phyloP scores from a whole-genome alignment of 2,329 filamentous ascomycete species.

The Rutstroemia sydowiana region DNA sequence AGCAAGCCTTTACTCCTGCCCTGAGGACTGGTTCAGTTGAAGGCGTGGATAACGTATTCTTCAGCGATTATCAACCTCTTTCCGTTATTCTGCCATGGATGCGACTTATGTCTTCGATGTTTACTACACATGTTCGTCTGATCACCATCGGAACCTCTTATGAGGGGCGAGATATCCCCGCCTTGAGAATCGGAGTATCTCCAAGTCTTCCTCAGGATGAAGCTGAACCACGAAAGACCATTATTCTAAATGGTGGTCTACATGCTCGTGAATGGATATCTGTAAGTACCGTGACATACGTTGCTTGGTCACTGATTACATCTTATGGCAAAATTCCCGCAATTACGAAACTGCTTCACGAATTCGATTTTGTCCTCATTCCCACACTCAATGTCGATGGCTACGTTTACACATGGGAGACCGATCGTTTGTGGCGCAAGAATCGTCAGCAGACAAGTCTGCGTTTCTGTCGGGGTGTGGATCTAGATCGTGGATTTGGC shows the following conservation, averaged over 20 bases:
- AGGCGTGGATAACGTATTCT: conserved; percentile 69
- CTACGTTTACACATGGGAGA: conserved; percentile 88
- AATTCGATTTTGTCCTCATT: conserved; percentile 82
- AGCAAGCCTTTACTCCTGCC: conserved; percentile 27
- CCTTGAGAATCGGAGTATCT: conserved; percentile 64
- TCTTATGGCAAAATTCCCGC: conserved; percentile 64
- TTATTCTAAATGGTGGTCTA: conserved; percentile 76
- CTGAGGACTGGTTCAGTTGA: conserved; percentile 22
- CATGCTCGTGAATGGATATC: conserved; percentile 97
- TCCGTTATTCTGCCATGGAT: conserved; percentile 80
- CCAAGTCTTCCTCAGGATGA: conserved; percentile 40
- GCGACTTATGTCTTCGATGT: conserved; percentile 82
- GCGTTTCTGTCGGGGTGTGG: conserved; percentile 77
- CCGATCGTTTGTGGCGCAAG: conserved; percentile 91
- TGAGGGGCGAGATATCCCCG: conserved; percentile 80
- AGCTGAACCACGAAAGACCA: conserved; percentile 56
- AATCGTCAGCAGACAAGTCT: conserved; percentile 78
- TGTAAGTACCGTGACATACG: conserved; percentile 81
- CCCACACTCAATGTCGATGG: conserved; percentile 91
- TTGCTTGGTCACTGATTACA: conserved; percentile 82
- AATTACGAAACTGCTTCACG: conserved; percentile 71
- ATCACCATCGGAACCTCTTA: conserved; percentile 77
- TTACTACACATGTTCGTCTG: conserved; percentile 68
- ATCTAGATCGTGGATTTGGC: conserved; percentile 80
- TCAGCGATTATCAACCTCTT: conserved; percentile 84